Conservation (phyloP, 495 filamentous ascomycete genomes). For the Aspergillus cristatus region DNA sequence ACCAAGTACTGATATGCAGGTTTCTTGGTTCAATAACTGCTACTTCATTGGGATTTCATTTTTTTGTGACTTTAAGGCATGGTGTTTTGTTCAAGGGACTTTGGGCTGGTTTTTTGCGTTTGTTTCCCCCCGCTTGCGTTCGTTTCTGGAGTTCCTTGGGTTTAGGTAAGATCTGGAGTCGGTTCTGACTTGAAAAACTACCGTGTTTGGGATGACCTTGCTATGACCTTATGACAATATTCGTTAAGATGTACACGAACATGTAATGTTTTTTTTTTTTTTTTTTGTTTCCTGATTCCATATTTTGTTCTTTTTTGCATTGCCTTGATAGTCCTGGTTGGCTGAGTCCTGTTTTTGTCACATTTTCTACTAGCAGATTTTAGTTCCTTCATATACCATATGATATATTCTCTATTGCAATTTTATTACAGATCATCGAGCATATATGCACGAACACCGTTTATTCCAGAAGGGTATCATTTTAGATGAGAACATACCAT, state of each 20-base stretch:
- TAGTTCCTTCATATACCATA: no score
- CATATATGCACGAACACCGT: no score
- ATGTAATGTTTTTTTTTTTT: slow-evolving; percentile 34
- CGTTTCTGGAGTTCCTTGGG: slow-evolving; percentile 27
- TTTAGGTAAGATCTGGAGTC: slow-evolving; percentile 13
- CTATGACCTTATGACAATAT: slow-evolving; percentile 36
- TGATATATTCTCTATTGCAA: no score
- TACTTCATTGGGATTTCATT: neutral
- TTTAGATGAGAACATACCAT: neutral
- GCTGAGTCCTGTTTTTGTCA: neutral
- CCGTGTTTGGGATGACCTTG: slow-evolving; percentile 25
- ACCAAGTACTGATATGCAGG: neutral
- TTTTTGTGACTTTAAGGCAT: neutral
- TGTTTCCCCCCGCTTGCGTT: slow-evolving; percentile 4
- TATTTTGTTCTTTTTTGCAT: neutral
- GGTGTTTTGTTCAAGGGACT: slow-evolving; percentile 3
- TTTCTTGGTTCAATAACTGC: neutral
- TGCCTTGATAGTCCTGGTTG: neutral
- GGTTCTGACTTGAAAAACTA: slow-evolving; percentile 18
- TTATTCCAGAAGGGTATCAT: slow-evolving; percentile 20
- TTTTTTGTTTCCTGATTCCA: slow-evolving; percentile 18
- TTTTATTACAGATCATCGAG: no score
- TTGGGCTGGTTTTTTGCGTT: slow-evolving; percentile 5
- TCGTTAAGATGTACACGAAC: slow-evolving; percentile 38
- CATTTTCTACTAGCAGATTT: neutral